A percentile compares a stretch with the other conserved stretches of the same genome.
phyloP scores from a whole-genome alignment of 306 rosid species.

The Betula pendula region DNA sequence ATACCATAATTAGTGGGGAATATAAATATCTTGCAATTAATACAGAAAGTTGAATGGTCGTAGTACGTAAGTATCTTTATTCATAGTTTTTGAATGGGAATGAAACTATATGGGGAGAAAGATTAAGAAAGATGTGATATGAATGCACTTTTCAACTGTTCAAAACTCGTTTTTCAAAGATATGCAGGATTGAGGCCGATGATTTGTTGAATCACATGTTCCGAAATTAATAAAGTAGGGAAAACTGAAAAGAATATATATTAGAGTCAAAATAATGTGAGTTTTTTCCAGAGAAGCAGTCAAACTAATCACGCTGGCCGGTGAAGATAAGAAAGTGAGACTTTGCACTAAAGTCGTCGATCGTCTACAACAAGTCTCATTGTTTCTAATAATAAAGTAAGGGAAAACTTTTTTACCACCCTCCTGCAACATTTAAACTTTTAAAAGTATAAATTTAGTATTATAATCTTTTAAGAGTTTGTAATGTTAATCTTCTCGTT shows the following conservation, averaged over 20 bases:
- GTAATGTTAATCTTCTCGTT: too few relatives aligned
- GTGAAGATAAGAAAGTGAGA: neutral
- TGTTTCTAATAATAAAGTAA: too few relatives aligned
- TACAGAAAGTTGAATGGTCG: neutral
- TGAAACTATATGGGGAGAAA: too few relatives aligned
- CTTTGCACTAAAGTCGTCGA: neutral
- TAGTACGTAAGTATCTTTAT: neutral
- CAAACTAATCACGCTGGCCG: conserved; percentile 19
- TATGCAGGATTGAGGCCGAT: neutral
- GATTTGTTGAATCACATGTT: neutral
- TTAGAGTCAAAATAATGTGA: conserved; percentile 1
- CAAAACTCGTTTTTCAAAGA: neutral
- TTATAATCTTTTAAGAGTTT: too few relatives aligned
- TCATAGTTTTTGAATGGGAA: neutral
- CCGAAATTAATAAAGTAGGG: neutral
- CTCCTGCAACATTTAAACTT: too few relatives aligned
- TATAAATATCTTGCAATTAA: too few relatives aligned
- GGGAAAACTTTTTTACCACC: too few relatives aligned
- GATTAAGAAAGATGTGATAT: too few relatives aligned
- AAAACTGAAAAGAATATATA: neutral
- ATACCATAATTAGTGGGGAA: too few relatives aligned
- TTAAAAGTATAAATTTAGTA: too few relatives aligned
- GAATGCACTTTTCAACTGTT: neutral
- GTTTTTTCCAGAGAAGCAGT: neutral
- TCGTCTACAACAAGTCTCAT: too few relatives aligned